These are phyloP conservation scores for Candida railenensis DNA, from an alignment of 805 yeast genomes.

Conservation along the genomic window DNA sequence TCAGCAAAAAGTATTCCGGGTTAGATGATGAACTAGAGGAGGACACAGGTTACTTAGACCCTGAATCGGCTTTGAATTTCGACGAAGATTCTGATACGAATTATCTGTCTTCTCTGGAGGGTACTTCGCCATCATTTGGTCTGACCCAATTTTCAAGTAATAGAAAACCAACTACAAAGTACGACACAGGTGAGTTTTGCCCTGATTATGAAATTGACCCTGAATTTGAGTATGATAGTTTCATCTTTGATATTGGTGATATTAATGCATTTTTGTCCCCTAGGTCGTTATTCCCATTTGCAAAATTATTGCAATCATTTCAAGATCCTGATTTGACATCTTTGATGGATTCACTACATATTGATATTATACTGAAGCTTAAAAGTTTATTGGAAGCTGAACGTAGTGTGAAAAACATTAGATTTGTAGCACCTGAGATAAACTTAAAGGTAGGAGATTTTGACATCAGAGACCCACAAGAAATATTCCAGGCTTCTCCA, in stretches of 20 bases:
- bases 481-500: slow-evolving; percentile 28
- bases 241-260: slow-evolving; percentile 55
- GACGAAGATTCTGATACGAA: slow-evolving; percentile 11
- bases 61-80: slow-evolving; percentile 13
- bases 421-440: slow-evolving; percentile 49
- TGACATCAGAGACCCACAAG: slow-evolving; percentile 16
- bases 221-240: slow-evolving; percentile 49
- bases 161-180: slow-evolving; percentile 23
- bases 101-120: background rate
- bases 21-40: slow-evolving; percentile 24
- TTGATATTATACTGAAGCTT: slow-evolving; percentile 51
- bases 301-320: slow-evolving; percentile 32
- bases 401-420: slow-evolving; percentile 39
- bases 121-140: slow-evolving; percentile 9
- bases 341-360: slow-evolving; percentile 65
- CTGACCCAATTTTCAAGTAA: slow-evolving; percentile 2
- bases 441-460: slow-evolving; percentile 37
- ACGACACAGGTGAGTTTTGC: slow-evolving; percentile 28
- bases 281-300: slow-evolving; percentile 33
- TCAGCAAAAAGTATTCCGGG: slow-evolving; percentile 34
- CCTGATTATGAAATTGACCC: slow-evolving; percentile 34
- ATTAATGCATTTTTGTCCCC: slow-evolving; percentile 51
- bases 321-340: slow-evolving; percentile 42
- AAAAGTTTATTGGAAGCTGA: slow-evolving; percentile 27
- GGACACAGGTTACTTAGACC: slow-evolving; percentile 29